Evolutionary conservation across 208 protist species (phyloP).

Genomic region (Crithidia acanthocephali): DNA sequence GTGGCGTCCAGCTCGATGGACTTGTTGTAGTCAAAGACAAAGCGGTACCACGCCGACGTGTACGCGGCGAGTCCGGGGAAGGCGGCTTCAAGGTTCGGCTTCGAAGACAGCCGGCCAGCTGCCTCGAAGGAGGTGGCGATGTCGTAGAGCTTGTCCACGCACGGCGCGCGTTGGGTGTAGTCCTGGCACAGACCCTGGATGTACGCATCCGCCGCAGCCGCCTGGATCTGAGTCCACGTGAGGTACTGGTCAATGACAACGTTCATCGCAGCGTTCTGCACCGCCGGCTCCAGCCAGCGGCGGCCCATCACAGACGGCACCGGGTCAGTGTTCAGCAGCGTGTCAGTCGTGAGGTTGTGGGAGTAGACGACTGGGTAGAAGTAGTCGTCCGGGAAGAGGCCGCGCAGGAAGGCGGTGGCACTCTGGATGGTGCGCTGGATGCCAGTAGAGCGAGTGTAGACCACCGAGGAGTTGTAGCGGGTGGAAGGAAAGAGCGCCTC

Average conservation of each 20-base stretch:
- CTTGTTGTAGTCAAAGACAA: conserved; percentile 40
- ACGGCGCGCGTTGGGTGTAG: conserved; percentile 33
- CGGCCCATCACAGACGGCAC: conserved; percentile 38
- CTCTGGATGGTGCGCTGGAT: conserved; percentile 64
- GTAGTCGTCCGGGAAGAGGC: conserved; percentile 48
- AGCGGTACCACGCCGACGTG: conserved; percentile 31
- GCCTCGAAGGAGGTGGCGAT: conserved; percentile 52
- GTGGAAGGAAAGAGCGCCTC: conserved; percentile 41
- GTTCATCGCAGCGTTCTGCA: conserved; percentile 11
- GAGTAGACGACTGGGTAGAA: conserved; percentile 59
- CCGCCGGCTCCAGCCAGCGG: conserved; percentile 29
- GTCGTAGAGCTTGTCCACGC: conserved; percentile 48
- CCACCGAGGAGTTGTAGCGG: conserved; percentile 49
- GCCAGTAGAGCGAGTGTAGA: conserved; percentile 62
- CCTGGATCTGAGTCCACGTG: conserved; percentile 44
- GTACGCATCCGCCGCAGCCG: conserved; percentile 44
- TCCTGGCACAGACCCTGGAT: conserved; percentile 39
- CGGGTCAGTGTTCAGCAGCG: conserved; percentile 45
- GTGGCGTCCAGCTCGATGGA: conserved; percentile 26
- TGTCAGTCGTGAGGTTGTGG: conserved; percentile 42
- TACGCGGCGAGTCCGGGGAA: conserved; percentile 22
- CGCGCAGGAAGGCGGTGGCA: conserved; percentile 50
- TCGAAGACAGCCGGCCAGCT: conserved; percentile 26
- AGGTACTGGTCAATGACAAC: conserved; percentile 42
- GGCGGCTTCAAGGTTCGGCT: conserved; percentile 30